phyloP scores from a whole-genome alignment of 768 basidiomycete genomes.

The Jaapia argillacea region DNA sequence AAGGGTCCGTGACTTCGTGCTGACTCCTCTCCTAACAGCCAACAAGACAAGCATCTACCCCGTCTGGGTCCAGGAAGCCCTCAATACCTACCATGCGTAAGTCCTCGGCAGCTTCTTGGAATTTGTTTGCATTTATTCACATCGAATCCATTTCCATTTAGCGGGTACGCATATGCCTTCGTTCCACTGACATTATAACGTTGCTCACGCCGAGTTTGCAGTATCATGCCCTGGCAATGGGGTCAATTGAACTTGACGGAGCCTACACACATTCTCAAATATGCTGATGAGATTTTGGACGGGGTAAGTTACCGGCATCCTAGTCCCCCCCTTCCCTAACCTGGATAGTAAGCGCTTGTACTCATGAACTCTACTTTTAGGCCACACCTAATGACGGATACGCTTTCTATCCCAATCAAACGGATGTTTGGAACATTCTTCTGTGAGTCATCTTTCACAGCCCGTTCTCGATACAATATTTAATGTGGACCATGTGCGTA shows the following conservation, averaged over 20 bases:
- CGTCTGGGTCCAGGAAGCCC: conserved; percentile 36
- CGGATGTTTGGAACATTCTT: conserved; percentile 40
- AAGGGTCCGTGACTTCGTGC: too few species aligned
- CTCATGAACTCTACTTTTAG: not conserved
- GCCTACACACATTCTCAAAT: conserved; percentile 41
- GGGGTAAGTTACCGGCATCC: conserved; percentile 20
- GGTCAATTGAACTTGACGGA: conserved; percentile 39
- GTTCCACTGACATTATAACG: not conserved
- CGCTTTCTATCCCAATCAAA: conserved; percentile 44
- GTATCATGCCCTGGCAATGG: conserved; percentile 55
- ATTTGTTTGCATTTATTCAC: too few species aligned
- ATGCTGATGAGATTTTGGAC: conserved; percentile 39
- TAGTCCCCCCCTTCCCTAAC: not conserved
- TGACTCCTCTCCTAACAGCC: conserved; percentile 19
- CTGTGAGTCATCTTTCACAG: conserved; percentile 21
- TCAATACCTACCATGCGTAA: conserved; percentile 41
- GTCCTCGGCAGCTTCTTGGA: conserved; percentile 10
- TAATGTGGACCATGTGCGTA: too few species aligned
- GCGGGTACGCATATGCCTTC: not conserved
- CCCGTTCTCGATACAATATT: too few species aligned
- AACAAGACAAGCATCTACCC: conserved; percentile 44
- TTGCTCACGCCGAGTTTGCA: conserved; percentile 8
- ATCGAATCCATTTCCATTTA: too few species aligned
- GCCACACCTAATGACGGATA: conserved; percentile 23
- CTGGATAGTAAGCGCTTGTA: not conserved